These are phyloP conservation scores for Dioscorea cayenensis DNA, from an alignment of 116 monocot genomes.

Conservation along the genomic window DNA sequence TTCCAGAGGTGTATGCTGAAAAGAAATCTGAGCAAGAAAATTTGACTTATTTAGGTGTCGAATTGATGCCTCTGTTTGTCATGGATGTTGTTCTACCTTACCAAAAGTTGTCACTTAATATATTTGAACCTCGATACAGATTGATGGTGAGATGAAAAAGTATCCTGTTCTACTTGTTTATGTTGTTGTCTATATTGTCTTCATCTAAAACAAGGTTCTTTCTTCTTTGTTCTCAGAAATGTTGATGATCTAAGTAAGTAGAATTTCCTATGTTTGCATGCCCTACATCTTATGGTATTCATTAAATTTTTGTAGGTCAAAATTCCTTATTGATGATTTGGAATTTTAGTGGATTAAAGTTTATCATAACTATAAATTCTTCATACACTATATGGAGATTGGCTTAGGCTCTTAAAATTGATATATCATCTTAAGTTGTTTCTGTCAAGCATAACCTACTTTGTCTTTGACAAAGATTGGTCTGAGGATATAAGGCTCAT, in stretches of 20 bases:
- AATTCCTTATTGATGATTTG: background rate
- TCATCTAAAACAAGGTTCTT: no score
- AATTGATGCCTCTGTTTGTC: slow-evolving; percentile 92
- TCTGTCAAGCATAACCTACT: no score
- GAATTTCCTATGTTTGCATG: no score
- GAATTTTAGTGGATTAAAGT: background rate
- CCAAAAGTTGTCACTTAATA: slow-evolving; percentile 88
- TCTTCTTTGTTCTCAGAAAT: background rate
- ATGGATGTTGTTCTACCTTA: slow-evolving; percentile 97
- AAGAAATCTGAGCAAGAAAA: slow-evolving; percentile 72
- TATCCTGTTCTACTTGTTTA: background rate
- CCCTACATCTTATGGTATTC: background rate
- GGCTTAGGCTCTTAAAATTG: no score
- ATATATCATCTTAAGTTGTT: no score
- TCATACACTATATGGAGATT: background rate
- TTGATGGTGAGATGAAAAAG: slow-evolving; percentile 60
- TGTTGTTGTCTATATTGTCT: no score
- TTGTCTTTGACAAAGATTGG: no score
- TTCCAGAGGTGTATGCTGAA: slow-evolving; percentile 76
- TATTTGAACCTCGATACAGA: slow-evolving; percentile 99
- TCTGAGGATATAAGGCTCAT: no score
- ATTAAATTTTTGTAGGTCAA: background rate
- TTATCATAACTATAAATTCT: background rate
- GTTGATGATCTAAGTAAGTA: no score
- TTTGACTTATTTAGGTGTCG: slow-evolving; percentile 30